A percentile compares a stretch with the other conserved stretches of the same genome.
Conservation (phyloP, 1,284 basidiomycete genomes). For the Apiotrichum laibachii region DNA sequence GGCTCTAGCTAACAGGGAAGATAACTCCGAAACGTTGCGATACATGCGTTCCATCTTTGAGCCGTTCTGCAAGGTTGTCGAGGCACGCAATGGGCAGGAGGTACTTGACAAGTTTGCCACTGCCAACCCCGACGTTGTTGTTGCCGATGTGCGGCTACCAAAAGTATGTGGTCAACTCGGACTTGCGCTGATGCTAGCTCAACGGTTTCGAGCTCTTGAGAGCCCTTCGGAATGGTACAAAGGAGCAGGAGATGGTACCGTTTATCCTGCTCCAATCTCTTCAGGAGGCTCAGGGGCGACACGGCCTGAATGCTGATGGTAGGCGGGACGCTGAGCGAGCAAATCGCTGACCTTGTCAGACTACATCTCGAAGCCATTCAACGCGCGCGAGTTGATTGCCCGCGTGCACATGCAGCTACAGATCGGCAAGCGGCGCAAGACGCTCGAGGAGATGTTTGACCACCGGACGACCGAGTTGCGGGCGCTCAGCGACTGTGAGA, state of each 20-base stretch:
- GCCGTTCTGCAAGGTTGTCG: constrained; percentile 49
- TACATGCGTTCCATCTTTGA: constrained; percentile 47
- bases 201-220: constrained; percentile 35
- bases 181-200: neutral
- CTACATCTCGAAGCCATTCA: constrained; percentile 49
- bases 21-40: constrained; percentile 35
- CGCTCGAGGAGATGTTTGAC: constrained; percentile 42
- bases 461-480: constrained; percentile 44
- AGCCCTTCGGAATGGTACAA: constrained; percentile 23
- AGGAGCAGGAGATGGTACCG: constrained; percentile 29
- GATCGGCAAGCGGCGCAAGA: constrained; percentile 39
- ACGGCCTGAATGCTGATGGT: constrained; percentile 27
- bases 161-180: constrained; percentile 35
- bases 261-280: constrained; percentile 35
- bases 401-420: constrained; percentile 48
- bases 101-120: constrained; percentile 41
- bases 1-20: constrained; percentile 3
- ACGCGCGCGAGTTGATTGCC: constrained; percentile 51
- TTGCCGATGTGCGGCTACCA: constrained; percentile 54
- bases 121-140: constrained; percentile 39
- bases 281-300: neutral
- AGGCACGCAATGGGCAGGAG: constrained; percentile 50
- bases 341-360: no score
- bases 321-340: no score
- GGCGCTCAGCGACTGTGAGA: constrained; percentile 31